Evolutionary conservation across 352 stramenopile species (phyloP).

Genomic region (Albugo candida): DNA sequence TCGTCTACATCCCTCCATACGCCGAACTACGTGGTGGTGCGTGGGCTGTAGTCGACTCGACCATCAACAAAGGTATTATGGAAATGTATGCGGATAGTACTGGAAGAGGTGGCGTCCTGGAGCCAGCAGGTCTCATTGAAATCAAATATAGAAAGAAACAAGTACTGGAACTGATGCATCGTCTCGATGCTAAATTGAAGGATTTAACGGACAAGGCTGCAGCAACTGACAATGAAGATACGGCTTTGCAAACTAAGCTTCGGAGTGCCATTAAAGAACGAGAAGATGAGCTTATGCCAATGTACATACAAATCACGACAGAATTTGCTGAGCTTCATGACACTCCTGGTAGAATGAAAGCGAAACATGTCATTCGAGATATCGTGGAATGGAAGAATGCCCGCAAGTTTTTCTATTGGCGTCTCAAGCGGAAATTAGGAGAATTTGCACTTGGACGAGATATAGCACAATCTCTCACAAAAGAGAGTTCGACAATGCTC

Average conservation of each 20-base stretch:
- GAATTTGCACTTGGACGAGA: constrained; percentile 87
- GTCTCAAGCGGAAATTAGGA: constrained; percentile 91
- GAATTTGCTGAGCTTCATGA: constrained; percentile 99
- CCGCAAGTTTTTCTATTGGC: constrained; percentile 97
- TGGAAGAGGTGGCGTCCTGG: constrained; percentile 93
- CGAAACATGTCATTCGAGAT: constrained; percentile 93
- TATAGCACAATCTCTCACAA: constrained; percentile 16
- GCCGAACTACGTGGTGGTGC: constrained; percentile 96
- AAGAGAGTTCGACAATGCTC: constrained; percentile 22
- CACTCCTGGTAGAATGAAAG: constrained; percentile 98
- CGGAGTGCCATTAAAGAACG: constrained; percentile 81
- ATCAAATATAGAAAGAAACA: constrained; percentile 99
- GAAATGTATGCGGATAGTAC: constrained; percentile 98
- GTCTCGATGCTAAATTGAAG: constrained; percentile 90
- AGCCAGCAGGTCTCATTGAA: constrained; percentile 93
- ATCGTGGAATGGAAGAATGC: constrained; percentile 91
- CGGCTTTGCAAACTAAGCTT: constrained; percentile 30
- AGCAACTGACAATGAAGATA: constrained; percentile 22
- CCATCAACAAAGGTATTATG: constrained; percentile 99
- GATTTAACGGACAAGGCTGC: constrained; percentile 48
- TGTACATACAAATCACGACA: constrained; percentile 96
- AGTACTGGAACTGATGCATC: constrained; percentile 91
- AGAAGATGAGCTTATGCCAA: constrained; percentile 87
- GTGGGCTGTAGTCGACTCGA: constrained; percentile 99
- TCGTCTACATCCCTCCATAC: constrained; percentile 99